Evolutionary conservation across 2,329 filamentous ascomycete species (phyloP), one percentile per base, ranked within the genome.

Genomic region (Ophiostoma ulmi): DNA sequence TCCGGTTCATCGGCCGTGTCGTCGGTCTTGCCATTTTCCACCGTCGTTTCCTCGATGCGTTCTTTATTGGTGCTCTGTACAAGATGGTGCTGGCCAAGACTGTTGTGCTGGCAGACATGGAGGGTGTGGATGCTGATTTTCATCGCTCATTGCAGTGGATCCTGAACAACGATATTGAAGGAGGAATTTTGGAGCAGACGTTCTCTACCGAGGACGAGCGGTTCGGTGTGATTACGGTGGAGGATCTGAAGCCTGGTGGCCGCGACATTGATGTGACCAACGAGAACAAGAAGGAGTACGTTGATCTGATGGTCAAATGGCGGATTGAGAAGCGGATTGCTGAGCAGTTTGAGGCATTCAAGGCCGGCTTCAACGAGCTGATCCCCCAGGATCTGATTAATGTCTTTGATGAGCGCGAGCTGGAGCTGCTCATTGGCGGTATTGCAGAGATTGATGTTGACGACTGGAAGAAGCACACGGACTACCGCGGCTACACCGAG

Each of bases 381-480:
- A 98, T 99, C 72, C 95, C 95, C 2, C 89, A 94, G 70, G 95
- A 99, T 78, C 87, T 99, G 68, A 94, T 99, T 81, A 98, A 97
- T 76, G 95, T 99, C 58, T 99, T 99, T 77, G 95, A 99, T 78
- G 95, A 99, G 84, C 91, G 95, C 77, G 95, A 99, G 81, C 85
- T 99, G 67, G 95, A 99, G 81, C 83, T 99, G 75, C 86, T 99
- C 75, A 98, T 99, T 78, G 95, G 95, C 75, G 95, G 95, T 86
- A 99, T 99, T 76, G 95, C 95, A n/a, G 95, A 99, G 81, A 99
- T 99, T 75, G 95, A 99, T 77, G 94, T 99, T 20, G 95, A 99
- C 72, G 95, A 99, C 81, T 99, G 95, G 95, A 98, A 99, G 90
- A 99, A 99, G 85, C 95, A 99, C 82, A 99, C 95, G 66, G 95